Evolutionary conservation across 148 eudicot species (phyloP).

Genomic region (Cornus kousa): DNA sequence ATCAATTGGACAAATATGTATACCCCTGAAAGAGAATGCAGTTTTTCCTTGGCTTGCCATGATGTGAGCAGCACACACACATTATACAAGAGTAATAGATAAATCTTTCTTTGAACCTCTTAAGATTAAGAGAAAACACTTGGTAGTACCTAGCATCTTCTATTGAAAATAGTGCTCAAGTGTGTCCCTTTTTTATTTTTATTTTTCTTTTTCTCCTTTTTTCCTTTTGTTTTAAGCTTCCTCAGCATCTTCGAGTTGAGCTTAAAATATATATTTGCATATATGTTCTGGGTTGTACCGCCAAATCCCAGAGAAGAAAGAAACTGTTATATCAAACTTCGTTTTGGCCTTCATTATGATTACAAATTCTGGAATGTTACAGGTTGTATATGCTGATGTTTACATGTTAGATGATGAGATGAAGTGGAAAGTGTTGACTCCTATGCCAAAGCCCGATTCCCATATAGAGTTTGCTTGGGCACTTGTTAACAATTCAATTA

Average conservation of each 20-base stretch:
- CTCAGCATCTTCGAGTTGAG: background rate
- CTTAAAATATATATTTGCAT: background rate
- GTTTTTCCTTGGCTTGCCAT: background rate
- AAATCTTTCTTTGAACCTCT: background rate
- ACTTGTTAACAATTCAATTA: conserved; percentile 66
- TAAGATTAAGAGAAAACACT: background rate
- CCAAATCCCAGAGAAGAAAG: background rate
- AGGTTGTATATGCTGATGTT: conserved; percentile 90
- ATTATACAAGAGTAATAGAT: background rate
- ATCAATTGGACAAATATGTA: background rate
- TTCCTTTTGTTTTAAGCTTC: background rate
- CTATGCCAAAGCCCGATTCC: conserved; percentile 98
- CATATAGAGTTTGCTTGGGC: conserved; percentile 98
- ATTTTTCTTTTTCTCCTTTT: too few species aligned
- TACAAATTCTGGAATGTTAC: conserved; percentile 5
- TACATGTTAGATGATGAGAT: conserved; percentile 91
- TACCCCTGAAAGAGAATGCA: too few species aligned
- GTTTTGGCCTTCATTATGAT: too few species aligned
- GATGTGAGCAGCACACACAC: background rate
- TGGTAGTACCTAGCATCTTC: background rate
- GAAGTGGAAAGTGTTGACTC: conserved; percentile 91
- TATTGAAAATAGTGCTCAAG: background rate
- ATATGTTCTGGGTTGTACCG: background rate
- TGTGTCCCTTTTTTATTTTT: too few species aligned
- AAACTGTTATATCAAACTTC: background rate